Percentiles rank a stretch among this genome's conserved stretches.
Evolutionary conservation across 2,329 filamentous ascomycete genomes (phyloP).

Genomic region (Penicillium digitatum): DNA sequence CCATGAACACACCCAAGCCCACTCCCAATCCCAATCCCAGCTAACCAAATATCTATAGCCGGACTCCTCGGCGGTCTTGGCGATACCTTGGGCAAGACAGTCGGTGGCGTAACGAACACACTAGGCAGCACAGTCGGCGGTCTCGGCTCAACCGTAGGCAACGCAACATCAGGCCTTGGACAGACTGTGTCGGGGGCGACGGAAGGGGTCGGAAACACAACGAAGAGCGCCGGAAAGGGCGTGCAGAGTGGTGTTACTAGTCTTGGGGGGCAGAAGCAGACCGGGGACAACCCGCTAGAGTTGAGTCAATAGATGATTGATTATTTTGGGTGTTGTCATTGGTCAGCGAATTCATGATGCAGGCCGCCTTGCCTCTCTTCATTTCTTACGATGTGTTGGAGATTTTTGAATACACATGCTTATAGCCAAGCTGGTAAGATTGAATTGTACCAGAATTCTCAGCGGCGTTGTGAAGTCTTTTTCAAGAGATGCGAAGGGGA

Average conservation of each 20-base stretch:
- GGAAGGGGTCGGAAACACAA: constrained; percentile 30
- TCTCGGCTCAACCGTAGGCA: constrained; percentile 34
- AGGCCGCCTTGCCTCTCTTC: not conserved
- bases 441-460: too few relatives aligned
- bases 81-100: constrained; percentile 29
- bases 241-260: constrained; percentile 11
- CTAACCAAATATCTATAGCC: constrained; percentile 1
- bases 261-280: constrained; percentile 21
- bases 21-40: not conserved
- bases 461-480: too few relatives aligned
- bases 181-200: constrained; percentile 28
- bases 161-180: constrained; percentile 31
- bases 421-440: not conserved
- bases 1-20: too few relatives aligned
- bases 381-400: too few relatives aligned
- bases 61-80: constrained; percentile 28
- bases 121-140: constrained; percentile 27
- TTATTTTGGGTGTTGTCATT: not conserved
- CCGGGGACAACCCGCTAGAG: constrained; percentile 21
- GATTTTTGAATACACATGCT: too few relatives aligned
- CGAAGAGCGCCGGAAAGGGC: constrained; percentile 22
- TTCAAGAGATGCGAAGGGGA: too few relatives aligned
- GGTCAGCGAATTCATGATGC: not conserved
- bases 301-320: constrained; percentile 5
- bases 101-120: constrained; percentile 34